These are phyloP conservation scores for Magnaporthales sp. DNA, from an alignment of 2,329 filamentous ascomycete genomes.

Conservation along the genomic window DNA sequence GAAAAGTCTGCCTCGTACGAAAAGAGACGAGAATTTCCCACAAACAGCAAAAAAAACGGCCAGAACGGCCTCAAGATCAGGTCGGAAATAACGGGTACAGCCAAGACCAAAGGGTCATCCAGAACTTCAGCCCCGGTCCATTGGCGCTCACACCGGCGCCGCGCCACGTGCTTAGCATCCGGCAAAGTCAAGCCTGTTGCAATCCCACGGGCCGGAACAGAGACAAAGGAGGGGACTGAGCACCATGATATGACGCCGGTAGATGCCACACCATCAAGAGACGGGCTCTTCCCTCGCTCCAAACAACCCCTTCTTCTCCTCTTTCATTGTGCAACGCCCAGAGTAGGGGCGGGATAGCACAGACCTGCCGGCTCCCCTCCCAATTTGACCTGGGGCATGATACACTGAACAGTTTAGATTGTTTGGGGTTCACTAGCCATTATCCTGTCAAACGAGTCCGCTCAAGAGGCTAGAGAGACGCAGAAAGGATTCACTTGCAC, in stretches of 20 bases:
- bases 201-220: background rate
- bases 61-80: background rate
- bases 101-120: background rate
- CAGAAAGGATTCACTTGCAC: background rate
- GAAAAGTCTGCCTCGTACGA: background rate
- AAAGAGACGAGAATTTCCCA: no score
- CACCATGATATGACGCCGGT: background rate
- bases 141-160: background rate
- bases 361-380: background rate
- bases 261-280: background rate
- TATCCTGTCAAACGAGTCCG: background rate
- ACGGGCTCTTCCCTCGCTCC: background rate
- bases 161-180: background rate
- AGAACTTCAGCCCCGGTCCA: background rate
- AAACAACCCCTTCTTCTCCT: background rate
- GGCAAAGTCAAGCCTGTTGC: background rate
- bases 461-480: background rate
- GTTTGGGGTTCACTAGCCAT: background rate
- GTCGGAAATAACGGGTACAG: background rate
- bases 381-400: background rate
- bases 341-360: background rate
- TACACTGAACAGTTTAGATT: background rate
- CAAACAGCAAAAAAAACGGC: background rate
- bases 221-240: background rate
- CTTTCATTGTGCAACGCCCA: background rate